Evolutionary conservation across 768 basidiomycete species (phyloP).

Genomic region (Zangia roseola): DNA sequence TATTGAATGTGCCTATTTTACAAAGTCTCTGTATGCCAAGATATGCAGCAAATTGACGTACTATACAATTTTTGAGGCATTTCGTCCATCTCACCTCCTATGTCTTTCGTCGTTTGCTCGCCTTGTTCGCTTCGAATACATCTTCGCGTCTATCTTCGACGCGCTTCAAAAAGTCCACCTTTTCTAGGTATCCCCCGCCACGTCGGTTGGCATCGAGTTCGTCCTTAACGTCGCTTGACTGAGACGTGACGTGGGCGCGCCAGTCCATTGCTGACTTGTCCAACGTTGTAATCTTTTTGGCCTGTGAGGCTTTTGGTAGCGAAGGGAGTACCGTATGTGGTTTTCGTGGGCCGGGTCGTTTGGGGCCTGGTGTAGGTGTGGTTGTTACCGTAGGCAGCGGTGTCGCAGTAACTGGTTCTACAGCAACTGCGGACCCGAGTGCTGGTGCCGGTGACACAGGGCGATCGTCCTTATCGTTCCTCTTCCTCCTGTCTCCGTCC

Average conservation of each 20-base stretch:
- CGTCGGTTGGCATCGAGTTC: constrained; percentile 72
- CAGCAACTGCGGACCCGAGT: no score
- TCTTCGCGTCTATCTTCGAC: constrained; percentile 73
- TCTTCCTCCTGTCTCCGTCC: no score
- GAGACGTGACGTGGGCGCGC: constrained; percentile 58
- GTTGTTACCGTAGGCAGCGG: neutral
- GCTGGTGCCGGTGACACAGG: neutral
- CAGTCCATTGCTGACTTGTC: constrained; percentile 90
- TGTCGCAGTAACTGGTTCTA: neutral
- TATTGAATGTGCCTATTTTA: neutral
- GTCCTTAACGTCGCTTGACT: constrained; percentile 50
- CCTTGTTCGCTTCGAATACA: constrained; percentile 54
- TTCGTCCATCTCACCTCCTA: no score
- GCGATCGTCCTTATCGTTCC: neutral
- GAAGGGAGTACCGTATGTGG: constrained; percentile 55
- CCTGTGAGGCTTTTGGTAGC: constrained; percentile 52
- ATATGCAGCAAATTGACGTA: constrained; percentile 9
- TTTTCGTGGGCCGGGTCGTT: constrained; percentile 66
- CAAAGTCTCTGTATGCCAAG: neutral
- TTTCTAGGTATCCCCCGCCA: constrained; percentile 80
- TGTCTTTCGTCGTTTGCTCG: constrained; percentile 47
- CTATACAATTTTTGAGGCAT: no score
- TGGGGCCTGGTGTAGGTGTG: constrained; percentile 14
- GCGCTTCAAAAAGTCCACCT: constrained; percentile 77
- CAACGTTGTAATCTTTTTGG: constrained; percentile 78